Evolutionary conservation across 768 basidiomycete genomes (phyloP).

Genomic region (Leucosporidium creatinivorum): DNA sequence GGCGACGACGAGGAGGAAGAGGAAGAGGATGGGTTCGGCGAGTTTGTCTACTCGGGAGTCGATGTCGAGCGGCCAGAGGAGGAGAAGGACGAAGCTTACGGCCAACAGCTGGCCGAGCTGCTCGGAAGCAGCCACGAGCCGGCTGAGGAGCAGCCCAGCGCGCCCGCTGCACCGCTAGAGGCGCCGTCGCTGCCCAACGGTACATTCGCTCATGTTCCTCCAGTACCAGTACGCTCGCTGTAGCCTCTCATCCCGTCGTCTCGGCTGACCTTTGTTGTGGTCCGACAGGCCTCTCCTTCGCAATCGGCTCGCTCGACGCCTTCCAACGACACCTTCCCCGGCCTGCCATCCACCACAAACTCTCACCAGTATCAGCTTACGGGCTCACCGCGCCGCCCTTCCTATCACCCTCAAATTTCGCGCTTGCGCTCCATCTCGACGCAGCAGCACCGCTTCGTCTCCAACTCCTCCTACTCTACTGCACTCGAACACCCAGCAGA

Average conservation of each 20-base stretch:
- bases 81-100: conserved; percentile 45
- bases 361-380: conserved; percentile 5
- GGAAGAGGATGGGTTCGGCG: conserved; percentile 46
- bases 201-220: conserved; percentile 43
- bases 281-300: conserved; percentile 9
- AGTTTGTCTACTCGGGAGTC: conserved; percentile 65
- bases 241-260: neutral
- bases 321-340: conserved; percentile 20
- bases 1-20: conserved; percentile 39
- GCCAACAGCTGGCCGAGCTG: conserved; percentile 62
- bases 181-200: conserved; percentile 50
- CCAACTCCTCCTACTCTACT: conserved; percentile 62
- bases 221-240: conserved; percentile 3
- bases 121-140: conserved; percentile 50
- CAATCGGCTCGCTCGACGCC: conserved; percentile 32
- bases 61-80: conserved; percentile 48
- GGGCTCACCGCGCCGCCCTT: conserved; percentile 24
- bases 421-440: conserved; percentile 48
- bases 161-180: conserved; percentile 38
- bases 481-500: conserved; percentile 48
- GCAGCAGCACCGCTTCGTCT: conserved; percentile 49
- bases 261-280: neutral
- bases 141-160: conserved; percentile 50
- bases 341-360: neutral
- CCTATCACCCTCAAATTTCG: conserved; percentile 44